Evolutionary conservation across 2,329 filamentous ascomycete species (phyloP), one percentile per base, ranked within the genome.

Genomic region (Colletotrichum euphorbiae): DNA sequence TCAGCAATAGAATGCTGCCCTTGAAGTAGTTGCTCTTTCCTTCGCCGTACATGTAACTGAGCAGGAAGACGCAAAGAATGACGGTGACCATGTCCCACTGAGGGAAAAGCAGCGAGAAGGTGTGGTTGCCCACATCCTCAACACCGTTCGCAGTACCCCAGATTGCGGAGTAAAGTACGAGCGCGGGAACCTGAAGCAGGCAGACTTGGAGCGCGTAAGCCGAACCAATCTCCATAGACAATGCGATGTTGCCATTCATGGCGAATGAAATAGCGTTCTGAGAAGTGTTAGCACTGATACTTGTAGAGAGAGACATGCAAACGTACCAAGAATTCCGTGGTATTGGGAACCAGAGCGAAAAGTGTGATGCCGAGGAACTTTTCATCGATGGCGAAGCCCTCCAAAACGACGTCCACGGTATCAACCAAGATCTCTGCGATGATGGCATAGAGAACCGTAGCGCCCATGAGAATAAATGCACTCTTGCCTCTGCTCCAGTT

Each of bases 21-120:
- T 99, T 99, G 89, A 99, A 99, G 80, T 99, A 99, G 80, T 99
- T 99, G 84, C 94, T 98, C 88, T 99, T 99, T 45, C 96, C 96
- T 81, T 99, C 96, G 58, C 95, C 93, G 74, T 98, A 97, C 84
- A 99, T 95, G 83, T 98, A 97, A 75, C 94, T 97, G 72, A 99
- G 89, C 64, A 99, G 83, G 82, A 99, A 97, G 17, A 99, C 94
- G 75, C 95, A 98, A 15, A 99, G 82, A 68, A 98, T 97, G 15
- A 98, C 93, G 0, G 93, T 97, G 12, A 98, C 91, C 93, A 99
- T 97, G 78, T 99, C 96, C 95, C 95, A 99, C 79, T 99, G 96
- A 1, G 96, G 96, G 82, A 99, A 98, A 50, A 98, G 93, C 38
- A 99, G 87, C 40, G 90, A 92, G 78, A 96, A 96, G 0, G 90